A percentile compares a stretch with the other conserved stretches of the same genome.
Conservation (phyloP, 78 protist genomes). For the Dictyostelium brefeldianum region DNA sequence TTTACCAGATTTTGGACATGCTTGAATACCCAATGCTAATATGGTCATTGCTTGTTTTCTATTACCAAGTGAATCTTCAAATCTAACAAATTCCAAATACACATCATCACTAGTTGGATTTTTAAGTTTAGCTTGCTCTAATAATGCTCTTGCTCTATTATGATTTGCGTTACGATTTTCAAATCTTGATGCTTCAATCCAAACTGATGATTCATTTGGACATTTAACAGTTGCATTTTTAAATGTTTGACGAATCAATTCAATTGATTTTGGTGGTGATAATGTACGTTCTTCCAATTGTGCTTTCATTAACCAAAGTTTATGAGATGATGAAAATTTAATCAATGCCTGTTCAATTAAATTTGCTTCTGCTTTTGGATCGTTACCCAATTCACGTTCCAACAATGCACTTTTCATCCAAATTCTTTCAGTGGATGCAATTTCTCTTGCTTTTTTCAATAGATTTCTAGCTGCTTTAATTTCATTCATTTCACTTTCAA, state of each 20-base stretch:
- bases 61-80: constrained; percentile 71
- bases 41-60: constrained; percentile 45
- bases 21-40: constrained; percentile 89
- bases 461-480: constrained; percentile 82
- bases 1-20: constrained; percentile 87
- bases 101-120: constrained; percentile 83
- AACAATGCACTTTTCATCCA: constrained; percentile 96
- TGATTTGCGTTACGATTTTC: constrained; percentile 64
- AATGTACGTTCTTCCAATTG: constrained; percentile 71
- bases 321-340: constrained; percentile 81
- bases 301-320: constrained; percentile 95
- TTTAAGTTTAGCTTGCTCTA: constrained; percentile 85
- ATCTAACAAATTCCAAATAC: constrained; percentile 86
- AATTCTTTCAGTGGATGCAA: constrained; percentile 88
- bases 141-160: constrained; percentile 84
- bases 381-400: constrained; percentile 87
- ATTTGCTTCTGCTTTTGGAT: constrained; percentile 24
- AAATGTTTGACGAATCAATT: constrained; percentile 81
- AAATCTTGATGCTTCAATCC: constrained; percentile 87
- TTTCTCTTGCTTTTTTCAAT: constrained; percentile 87
- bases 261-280: neutral
- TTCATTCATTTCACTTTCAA: constrained; percentile 92
- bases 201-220: constrained; percentile 81
- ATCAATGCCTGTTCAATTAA: constrained; percentile 66
- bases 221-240: constrained; percentile 46